These are phyloP conservation scores for Trichosporon ovoides DNA, from an alignment of 1,284 basidiomycete genomes.

Conservation along the genomic window DNA sequence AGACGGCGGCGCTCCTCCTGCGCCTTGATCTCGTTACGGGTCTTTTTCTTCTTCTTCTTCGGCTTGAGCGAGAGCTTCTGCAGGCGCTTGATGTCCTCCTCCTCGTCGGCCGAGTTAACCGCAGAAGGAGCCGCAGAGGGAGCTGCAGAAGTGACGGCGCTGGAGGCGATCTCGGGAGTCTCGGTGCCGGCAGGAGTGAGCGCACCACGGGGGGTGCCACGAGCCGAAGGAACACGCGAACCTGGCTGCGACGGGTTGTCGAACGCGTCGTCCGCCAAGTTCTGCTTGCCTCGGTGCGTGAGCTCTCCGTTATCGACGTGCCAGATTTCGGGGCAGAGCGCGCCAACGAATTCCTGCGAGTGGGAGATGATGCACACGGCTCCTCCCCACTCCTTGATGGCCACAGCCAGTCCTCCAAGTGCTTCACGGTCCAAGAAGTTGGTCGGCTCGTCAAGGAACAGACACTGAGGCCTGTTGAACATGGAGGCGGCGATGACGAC, in stretches of 20 bases:
- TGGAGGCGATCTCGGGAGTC: constrained; percentile 40
- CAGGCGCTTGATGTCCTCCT: constrained; percentile 47
- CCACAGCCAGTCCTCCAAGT: constrained; percentile 77
- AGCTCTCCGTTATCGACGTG: constrained; percentile 58
- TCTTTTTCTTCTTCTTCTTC: constrained; percentile 81
- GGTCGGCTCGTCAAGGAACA: constrained; percentile 77
- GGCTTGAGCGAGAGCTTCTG: constrained; percentile 46
- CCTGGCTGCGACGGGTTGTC: constrained; percentile 48
- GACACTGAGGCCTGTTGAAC: constrained; percentile 65
- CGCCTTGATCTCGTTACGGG: constrained; percentile 83
- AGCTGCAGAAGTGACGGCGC: constrained; percentile 24
- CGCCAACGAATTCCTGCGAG: constrained; percentile 81
- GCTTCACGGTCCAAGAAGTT: constrained; percentile 78
- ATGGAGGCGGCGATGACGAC: constrained; percentile 89
- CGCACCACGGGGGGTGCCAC: constrained; percentile 45
- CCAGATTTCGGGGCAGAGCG: constrained; percentile 64
- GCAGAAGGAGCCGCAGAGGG: constrained; percentile 44
- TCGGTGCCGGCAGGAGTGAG: constrained; percentile 44
- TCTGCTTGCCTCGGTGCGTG: constrained; percentile 79
- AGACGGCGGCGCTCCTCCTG: constrained; percentile 73
- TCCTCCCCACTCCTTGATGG: constrained; percentile 93
- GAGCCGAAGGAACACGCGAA: constrained; percentile 40
- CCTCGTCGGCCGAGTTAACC: constrained; percentile 28
- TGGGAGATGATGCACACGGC: constrained; percentile 97
- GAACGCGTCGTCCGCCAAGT: constrained; percentile 72